Evolutionary conservation across 163 green algal species (phyloP), one percentile per base, ranked within the genome.

Genomic region (Coccomyxa subellipsoidea): DNA sequence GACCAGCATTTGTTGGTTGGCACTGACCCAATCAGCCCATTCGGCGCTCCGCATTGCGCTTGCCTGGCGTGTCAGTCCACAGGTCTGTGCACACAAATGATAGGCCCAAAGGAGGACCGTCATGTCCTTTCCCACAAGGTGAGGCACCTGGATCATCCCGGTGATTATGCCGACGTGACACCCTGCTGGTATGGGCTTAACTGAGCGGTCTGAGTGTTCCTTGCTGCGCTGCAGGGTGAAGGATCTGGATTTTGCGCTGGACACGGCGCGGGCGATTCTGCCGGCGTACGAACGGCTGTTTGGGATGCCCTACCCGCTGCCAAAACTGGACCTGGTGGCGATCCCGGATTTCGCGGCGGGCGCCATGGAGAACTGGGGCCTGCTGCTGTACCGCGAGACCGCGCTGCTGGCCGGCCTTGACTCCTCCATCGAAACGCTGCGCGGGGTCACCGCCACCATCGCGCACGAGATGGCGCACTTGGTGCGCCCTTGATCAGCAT

Each of bases 331-430:
- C 84, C 87, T 98, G 54, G 92, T 98, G 25, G 95, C 88, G 7
- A 92, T 98, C 38, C 94, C 95, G 10, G 90, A 94, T 77, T 96
- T 97, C 84, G 85, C 87, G 38, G 93, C 92, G 1, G 94, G 96
- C 5, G 96, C 95, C 23, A 99, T 99, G 96, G 96, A 99, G 88
- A 99, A 99, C 87, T 98, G 94, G 93, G 96, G 95, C 35, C 89
- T 96, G 37, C 93, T 98, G 54, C 93, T 89, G 5, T 98, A 93
- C 77, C 76, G 87, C 32, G 90, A 96, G 81, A 89, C 83, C 0
- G 87, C 83, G 3, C 86, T 96, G 82, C 83, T 96, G 75, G 81
- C 81, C 73, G 84, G 82, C 38, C 69, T 72, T 2, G 81, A 90
- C 71, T 82, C 85, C 54, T 81, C 81, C 31, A 59, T 79, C 25